Evolutionary conservation across 805 yeast species (phyloP).

Genomic region (Pachysolen tannophilus): DNA sequence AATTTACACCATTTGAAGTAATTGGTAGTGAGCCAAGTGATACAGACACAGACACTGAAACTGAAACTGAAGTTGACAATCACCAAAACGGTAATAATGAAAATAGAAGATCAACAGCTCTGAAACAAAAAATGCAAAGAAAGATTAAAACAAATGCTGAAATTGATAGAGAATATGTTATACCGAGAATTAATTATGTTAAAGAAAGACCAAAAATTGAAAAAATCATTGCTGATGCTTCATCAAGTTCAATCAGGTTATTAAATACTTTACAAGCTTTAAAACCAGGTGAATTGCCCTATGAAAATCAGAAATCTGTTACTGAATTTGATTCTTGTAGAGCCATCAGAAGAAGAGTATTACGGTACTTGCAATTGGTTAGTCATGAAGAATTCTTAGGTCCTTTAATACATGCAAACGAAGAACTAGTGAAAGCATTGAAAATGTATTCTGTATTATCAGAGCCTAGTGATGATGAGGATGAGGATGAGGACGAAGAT

Average conservation of each 20-base stretch:
- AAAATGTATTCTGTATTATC: slow-evolving; percentile 54
- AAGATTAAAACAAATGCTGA: slow-evolving; percentile 24
- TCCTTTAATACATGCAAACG: slow-evolving; percentile 83
- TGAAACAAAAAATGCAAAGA: slow-evolving; percentile 4
- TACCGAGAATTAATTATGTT: slow-evolving; percentile 60
- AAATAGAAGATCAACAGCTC: slow-evolving; percentile 2
- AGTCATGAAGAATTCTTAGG: slow-evolving; percentile 84
- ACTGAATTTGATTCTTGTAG: slow-evolving; percentile 69
- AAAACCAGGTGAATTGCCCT: slow-evolving; percentile 38
- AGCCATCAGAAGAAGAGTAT: slow-evolving; percentile 63
- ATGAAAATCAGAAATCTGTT: slow-evolving; percentile 56
- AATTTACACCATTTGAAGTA: slow-evolving; percentile 26
- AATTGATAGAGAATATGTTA: slow-evolving; percentile 42
- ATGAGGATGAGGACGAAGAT: slow-evolving; percentile 29
- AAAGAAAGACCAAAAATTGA: slow-evolving; percentile 71
- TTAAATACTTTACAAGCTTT: slow-evolving; percentile 44
- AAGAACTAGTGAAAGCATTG: slow-evolving; percentile 72
- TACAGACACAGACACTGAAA: slow-evolving; percentile 13
- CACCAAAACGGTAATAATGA: slow-evolving; percentile 8
- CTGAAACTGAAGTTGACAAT: slow-evolving; percentile 13
- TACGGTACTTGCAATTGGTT: slow-evolving; percentile 76
- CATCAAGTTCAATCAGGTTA: slow-evolving; percentile 65
- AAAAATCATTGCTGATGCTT: slow-evolving; percentile 62
- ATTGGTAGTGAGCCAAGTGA: slow-evolving; percentile 8
- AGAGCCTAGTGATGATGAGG: slow-evolving; percentile 33